Conservation (phyloP, 1,284 basidiomycete genomes). For the Ustilago curta region DNA sequence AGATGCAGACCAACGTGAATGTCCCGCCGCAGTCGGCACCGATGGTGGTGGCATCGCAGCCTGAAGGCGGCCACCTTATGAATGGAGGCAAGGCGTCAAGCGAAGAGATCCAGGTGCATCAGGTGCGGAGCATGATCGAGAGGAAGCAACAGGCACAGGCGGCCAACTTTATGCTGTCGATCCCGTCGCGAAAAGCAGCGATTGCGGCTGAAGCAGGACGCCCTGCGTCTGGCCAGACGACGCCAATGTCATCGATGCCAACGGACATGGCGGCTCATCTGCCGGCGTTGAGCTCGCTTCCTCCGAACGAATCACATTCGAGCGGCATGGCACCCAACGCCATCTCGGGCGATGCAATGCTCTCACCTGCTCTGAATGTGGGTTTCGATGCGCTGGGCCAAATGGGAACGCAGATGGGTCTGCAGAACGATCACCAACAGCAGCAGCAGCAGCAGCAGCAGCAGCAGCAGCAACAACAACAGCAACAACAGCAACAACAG, state of each 20-base stretch:
- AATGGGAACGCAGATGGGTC: constrained; percentile 26
- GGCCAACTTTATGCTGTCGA: constrained; percentile 58
- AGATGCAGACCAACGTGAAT: constrained; percentile 22
- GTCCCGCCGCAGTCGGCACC: constrained; percentile 35
- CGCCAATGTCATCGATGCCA: constrained; percentile 60
- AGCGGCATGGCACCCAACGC: constrained; percentile 33
- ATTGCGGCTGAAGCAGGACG: constrained; percentile 40
- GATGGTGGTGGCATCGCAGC: constrained; percentile 40
- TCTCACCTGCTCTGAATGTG: constrained; percentile 36
- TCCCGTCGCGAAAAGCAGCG: constrained; percentile 47
- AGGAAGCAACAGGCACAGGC: constrained; percentile 57
- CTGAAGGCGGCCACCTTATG: constrained; percentile 23
- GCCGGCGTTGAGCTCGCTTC: constrained; percentile 43
- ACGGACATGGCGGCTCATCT: constrained; percentile 52
- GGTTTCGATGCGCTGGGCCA: constrained; percentile 36
- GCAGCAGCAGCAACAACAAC: no score
- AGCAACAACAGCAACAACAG: constrained; percentile 16
- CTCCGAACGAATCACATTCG: constrained; percentile 26
- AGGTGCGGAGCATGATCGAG: constrained; percentile 58
- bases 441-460: constrained; percentile 9
- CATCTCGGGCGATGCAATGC: constrained; percentile 17
- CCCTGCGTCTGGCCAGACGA: constrained; percentile 45
- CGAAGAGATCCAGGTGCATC: constrained; percentile 47
- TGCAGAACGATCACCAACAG: constrained; percentile 16
- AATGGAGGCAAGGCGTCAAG: constrained; percentile 32